Base-by-base conservation (phyloP, 2,329 filamentous ascomycete species). In the Boeremia lycopersici region DNA sequence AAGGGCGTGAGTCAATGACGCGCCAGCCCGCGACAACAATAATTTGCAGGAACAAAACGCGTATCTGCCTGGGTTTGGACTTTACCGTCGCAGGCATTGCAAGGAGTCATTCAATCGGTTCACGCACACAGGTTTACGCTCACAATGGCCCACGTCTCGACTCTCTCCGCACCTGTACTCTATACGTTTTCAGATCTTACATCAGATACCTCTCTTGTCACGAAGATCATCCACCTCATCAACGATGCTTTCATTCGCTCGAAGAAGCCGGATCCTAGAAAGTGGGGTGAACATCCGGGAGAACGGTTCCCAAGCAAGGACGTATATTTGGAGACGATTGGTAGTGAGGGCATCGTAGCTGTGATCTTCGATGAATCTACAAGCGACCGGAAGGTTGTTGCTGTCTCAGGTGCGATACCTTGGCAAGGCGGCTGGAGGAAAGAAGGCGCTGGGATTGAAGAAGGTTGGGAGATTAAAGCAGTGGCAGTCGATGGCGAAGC, bases 391-490 rank as follows among this genome's bases (percentile, higher is more conserved):
- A 68, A 61, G n/a, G 41, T 66, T 0, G 48, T 71, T 17, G 68
- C 65, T 6, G 66, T 61, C 26, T 62, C 66, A 10, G 61, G 56
- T 1, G 60, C 61, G 1, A 45, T 70, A 6, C 64, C 65, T 1
- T 71, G 68, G 68, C 46, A 39, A 35, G 68, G 67, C 4, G 68
- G 64, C 2, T 65, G 56, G 60, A 40, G 40, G 4, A 57, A 57
- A 19, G 60, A 68, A 41, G 59, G 59, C 15, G 48, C 61, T 2
- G 44, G 29, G 0, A 40, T 25, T 1, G 68, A 71, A 46, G 28
- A 47, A 9, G 69, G 69, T 0, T 72, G 63, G 64, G 69, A 72
- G 29, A 56, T 69, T 8, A 71, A 71, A 26, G 60, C 59, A 1
- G 63, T 72, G 0, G 64, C 60, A 38, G 68, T 71, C 0, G 53